Base-by-base conservation (phyloP, 495 filamentous ascomycete genomes). In the Penicillium nucicola region DNA sequence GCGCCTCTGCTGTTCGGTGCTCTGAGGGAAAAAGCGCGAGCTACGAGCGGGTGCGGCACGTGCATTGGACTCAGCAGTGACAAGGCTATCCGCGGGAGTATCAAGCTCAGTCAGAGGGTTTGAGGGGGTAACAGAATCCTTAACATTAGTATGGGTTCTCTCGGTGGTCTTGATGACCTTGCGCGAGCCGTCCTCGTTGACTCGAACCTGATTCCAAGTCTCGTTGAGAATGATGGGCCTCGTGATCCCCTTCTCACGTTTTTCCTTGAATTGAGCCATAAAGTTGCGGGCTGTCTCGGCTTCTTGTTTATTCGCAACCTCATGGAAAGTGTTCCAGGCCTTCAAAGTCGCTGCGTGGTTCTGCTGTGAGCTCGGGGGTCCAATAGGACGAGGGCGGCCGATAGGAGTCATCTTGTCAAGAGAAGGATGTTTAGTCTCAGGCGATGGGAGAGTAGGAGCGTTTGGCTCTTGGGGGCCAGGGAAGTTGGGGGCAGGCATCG, bases 11-110 rank as follows among this genome's bases (percentile, higher is more conserved):
- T 57, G 58, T 41, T 76, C 73, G 1, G 61, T 58, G 1, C 76
- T 62, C 12, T 72, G 69, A 4, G 88, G 88, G 72, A 92, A 92
- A 66, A 90, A 92, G 22, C 87, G 71, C 18, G 84, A 88, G 46
- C 80, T 78, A 42, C 84, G 78, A 15, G 60, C 63, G 28, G 69
- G 65, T 23, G 72, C 63, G 45, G 72, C 67, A 37, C 69, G 57
- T 33, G 61, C 60, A 52, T 68, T 67, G 30, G 67, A 49, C 11
- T 58, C 54, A 39, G 63, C 1, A 28, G 22, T n/a, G 8, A 11
- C n/a, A 52, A 69, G 67, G 46, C 53, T 53, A 54, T 62, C 68
- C 45, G 65, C 67, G 32, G 65, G 57, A 30, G 62, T 56, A 53
- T 76, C 73, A 35, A 75, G 58, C 14, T 54, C 58, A 9, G 67